Evolutionary conservation across 176 grass and related monocot genomes (phyloP).

Genomic region (Musa beccarii): DNA sequence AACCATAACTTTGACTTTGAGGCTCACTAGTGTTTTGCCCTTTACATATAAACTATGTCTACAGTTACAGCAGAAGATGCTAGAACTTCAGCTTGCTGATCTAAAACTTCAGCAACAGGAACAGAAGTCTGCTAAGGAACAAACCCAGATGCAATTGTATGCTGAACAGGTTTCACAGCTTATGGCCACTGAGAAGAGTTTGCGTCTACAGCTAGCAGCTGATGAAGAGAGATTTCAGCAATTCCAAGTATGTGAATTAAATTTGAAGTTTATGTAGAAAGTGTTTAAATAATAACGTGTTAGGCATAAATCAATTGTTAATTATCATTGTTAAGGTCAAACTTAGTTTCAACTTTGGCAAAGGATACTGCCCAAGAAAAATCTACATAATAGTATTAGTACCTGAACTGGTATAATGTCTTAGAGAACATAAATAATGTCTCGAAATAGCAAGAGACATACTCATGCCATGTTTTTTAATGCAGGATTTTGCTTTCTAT

Average conservation of each 20-base stretch:
- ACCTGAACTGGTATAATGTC: too few relatives aligned
- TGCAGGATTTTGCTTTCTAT: too few relatives aligned
- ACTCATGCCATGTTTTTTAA: too few relatives aligned
- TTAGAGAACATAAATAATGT: too few relatives aligned
- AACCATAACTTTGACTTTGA: neutral
- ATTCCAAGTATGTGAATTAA: constrained; percentile 56
- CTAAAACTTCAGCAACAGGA: constrained; percentile 82
- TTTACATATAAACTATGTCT: neutral
- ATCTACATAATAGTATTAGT: too few relatives aligned
- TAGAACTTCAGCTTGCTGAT: constrained; percentile 82
- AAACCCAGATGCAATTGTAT: constrained; percentile 68
- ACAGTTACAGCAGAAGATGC: constrained; percentile 60
- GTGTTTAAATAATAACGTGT: too few relatives aligned
- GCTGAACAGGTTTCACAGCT: constrained; percentile 95
- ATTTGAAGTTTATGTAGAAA: constrained; percentile 1
- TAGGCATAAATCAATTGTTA: too few relatives aligned
- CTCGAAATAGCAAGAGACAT: too few relatives aligned
- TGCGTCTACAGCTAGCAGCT: constrained; percentile 61
- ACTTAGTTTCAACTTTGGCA: too few relatives aligned
- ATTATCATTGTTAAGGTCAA: too few relatives aligned
- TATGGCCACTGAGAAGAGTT: constrained; percentile 66
- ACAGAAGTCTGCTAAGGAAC: constrained; percentile 78
- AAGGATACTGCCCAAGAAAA: too few relatives aligned
- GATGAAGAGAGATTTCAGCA: constrained; percentile 92
- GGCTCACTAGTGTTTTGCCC: neutral